phyloP scores from a whole-genome alignment of 202 grass and related monocot genomes.

The Saccharum hybrid region DNA sequence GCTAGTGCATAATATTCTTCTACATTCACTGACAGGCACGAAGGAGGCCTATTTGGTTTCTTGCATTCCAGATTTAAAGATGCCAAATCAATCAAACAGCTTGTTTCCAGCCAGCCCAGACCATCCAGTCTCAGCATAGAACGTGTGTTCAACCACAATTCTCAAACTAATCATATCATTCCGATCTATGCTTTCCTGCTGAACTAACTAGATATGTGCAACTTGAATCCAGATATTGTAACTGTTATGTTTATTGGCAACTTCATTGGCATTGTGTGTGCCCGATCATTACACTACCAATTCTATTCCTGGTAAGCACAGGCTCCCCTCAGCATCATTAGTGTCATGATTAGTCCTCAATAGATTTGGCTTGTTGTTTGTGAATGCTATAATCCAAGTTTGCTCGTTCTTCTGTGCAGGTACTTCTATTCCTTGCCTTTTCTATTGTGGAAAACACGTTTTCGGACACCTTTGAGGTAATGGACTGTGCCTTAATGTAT shows the following conservation, averaged over 20 bases:
- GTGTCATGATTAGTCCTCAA: constrained; percentile 13
- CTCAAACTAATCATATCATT: constrained; percentile 34
- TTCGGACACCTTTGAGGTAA: constrained; percentile 74
- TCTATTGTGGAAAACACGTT: constrained; percentile 83
- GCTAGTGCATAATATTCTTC: constrained; percentile 16
- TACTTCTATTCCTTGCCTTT: constrained; percentile 95
- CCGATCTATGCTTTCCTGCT: constrained; percentile 3
- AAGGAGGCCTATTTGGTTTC: constrained; percentile 70
- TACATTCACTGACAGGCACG: constrained; percentile 57
- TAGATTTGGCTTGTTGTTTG: neutral
- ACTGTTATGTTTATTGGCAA: constrained; percentile 92
- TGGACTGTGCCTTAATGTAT: neutral
- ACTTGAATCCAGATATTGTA: constrained; percentile 70
- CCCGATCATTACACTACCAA: constrained; percentile 88
- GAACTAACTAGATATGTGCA: constrained; percentile 48
- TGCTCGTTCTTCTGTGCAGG: constrained; percentile 50
- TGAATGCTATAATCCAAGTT: constrained; percentile 15
- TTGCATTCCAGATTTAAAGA: constrained; percentile 62
- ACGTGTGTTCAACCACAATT: constrained; percentile 52
- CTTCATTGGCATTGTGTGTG: constrained; percentile 85
- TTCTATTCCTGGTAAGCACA: constrained; percentile 89
- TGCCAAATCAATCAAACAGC: constrained; percentile 46
- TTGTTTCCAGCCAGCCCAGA: constrained; percentile 57
- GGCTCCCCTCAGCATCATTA: neutral
- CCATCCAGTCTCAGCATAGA: constrained; percentile 62